These are phyloP conservation scores for Bipolaris sorokiniana DNA, from an alignment of 2,329 filamentous ascomycete species.

Conservation along the genomic window DNA sequence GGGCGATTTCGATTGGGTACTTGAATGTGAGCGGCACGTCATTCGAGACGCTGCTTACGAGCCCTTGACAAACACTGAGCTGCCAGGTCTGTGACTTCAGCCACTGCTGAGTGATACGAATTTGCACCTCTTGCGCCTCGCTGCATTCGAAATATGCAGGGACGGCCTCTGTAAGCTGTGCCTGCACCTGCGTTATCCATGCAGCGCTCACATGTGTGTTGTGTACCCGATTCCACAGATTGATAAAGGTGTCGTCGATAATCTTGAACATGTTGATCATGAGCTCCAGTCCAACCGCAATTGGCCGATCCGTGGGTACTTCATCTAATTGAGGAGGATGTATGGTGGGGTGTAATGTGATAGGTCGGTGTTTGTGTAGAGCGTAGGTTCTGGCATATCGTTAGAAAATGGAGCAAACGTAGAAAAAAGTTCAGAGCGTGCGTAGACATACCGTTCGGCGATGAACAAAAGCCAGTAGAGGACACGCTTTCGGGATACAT, in stretches of 20 bases:
- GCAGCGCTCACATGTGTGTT: conserved; percentile 53
- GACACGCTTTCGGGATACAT: conserved; percentile 61
- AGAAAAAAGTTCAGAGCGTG: not conserved
- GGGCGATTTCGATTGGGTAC: conserved; percentile 67
- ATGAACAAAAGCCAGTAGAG: conserved; percentile 69
- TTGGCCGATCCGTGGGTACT: conserved; percentile 60
- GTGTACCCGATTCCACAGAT: conserved; percentile 67
- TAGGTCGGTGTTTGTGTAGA: conserved; percentile 67
- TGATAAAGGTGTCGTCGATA: conserved; percentile 68
- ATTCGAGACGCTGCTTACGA: conserved; percentile 64
- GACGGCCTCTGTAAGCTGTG: conserved; percentile 59
- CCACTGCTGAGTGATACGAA: conserved; percentile 74
- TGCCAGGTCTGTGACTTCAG: conserved; percentile 75
- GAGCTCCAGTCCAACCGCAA: conserved; percentile 65
- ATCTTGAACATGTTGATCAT: conserved; percentile 67
- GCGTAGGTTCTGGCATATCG: conserved; percentile 62
- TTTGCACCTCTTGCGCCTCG: conserved; percentile 71
- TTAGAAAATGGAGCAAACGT: conserved; percentile 7
- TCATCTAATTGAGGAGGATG: conserved; percentile 58
- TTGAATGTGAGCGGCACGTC: conserved; percentile 67
- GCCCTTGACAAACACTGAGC: conserved; percentile 69
- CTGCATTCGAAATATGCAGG: conserved; percentile 64
- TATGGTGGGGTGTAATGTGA: conserved; percentile 66
- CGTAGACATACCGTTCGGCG: conserved; percentile 59
- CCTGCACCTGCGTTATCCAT: conserved; percentile 56